A percentile compares a stretch with the other conserved stretches of the same genome.
These are phyloP conservation scores for Epichloe gansuensis DNA, from an alignment of 2,329 filamentous ascomycete species.

Conservation along the genomic window DNA sequence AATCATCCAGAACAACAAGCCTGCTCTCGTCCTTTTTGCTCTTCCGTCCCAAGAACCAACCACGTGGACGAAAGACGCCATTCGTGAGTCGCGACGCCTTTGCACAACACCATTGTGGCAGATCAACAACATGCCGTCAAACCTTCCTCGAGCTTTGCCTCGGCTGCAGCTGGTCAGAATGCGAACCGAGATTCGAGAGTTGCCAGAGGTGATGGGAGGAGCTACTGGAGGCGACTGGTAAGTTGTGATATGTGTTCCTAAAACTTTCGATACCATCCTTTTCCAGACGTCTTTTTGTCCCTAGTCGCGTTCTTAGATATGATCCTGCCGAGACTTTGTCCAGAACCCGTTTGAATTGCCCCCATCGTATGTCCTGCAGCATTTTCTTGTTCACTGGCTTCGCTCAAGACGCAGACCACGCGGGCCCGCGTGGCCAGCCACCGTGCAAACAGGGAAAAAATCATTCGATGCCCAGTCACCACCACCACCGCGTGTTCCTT, in stretches of 20 bases:
- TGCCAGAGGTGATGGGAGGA: conserved; percentile 46
- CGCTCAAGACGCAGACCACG: background rate
- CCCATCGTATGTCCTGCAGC: background rate
- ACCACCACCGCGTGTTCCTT: background rate
- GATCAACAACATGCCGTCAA: conserved; percentile 48
- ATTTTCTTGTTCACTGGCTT: background rate
- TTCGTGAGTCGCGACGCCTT: conserved; percentile 1
- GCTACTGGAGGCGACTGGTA: conserved; percentile 60
- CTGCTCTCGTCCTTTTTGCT: background rate
- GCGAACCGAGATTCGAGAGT: conserved; percentile 46
- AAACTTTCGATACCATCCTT: background rate
- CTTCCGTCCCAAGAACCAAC: conserved; percentile 1
- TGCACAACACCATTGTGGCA: background rate
- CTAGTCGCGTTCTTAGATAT: background rate
- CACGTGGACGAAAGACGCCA: conserved; percentile 4
- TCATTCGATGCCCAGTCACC: background rate
- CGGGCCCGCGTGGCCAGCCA: background rate
- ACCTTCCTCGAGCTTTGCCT: conserved; percentile 74
- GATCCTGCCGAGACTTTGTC: background rate
- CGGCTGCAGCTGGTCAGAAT: conserved; percentile 66
- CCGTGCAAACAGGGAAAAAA: background rate
- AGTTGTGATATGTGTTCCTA: conserved; percentile 22
- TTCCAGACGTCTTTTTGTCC: background rate
- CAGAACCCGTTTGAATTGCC: background rate
- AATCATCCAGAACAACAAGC: background rate